Conservation (phyloP, 2,329 filamentous ascomycete genomes). For the Phialophora tarda region DNA sequence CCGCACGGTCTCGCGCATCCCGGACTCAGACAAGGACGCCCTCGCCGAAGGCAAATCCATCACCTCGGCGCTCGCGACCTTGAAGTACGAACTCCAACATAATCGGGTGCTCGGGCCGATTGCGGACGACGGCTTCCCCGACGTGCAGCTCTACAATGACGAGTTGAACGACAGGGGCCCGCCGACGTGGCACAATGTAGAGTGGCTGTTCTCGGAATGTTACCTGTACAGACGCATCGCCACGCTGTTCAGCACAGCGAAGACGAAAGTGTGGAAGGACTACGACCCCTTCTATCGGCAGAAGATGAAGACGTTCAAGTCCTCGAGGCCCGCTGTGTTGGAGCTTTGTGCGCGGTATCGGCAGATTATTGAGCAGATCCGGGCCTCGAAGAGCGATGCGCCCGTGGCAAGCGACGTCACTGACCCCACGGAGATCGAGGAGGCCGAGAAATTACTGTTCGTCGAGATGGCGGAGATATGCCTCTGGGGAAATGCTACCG, state of each 20-base stretch:
- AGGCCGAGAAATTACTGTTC: constrained; percentile 42
- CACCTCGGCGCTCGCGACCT: constrained; percentile 73
- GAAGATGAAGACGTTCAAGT: constrained; percentile 42
- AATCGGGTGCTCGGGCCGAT: constrained; percentile 72
- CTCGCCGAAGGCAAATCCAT: constrained; percentile 84
- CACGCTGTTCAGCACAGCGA: constrained; percentile 69
- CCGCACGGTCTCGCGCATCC: constrained; percentile 57
- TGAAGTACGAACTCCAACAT: constrained; percentile 97
- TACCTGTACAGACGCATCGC: constrained; percentile 86
- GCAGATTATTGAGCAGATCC: constrained; percentile 38
- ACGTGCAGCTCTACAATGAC: constrained; percentile 82
- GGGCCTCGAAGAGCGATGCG: constrained; percentile 43
- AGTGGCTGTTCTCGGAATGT: constrained; percentile 93
- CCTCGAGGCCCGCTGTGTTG: constrained; percentile 40
- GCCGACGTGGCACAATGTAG: constrained; percentile 72
- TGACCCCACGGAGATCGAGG: constrained; percentile 53
- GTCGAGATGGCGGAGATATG: constrained; percentile 45
- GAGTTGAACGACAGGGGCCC: constrained; percentile 71
- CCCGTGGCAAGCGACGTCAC: constrained; percentile 50
- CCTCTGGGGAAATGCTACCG: constrained; percentile 47
- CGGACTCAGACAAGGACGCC: constrained; percentile 65
- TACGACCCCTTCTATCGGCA: constrained; percentile 58
- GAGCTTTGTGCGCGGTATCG: constrained; percentile 40
- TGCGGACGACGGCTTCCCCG: constrained; percentile 70
- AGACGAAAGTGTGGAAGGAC: constrained; percentile 80